phyloP scores from a whole-genome alignment of 2,329 filamentous ascomycete genomes.

The Trichothecium sympodiale region DNA sequence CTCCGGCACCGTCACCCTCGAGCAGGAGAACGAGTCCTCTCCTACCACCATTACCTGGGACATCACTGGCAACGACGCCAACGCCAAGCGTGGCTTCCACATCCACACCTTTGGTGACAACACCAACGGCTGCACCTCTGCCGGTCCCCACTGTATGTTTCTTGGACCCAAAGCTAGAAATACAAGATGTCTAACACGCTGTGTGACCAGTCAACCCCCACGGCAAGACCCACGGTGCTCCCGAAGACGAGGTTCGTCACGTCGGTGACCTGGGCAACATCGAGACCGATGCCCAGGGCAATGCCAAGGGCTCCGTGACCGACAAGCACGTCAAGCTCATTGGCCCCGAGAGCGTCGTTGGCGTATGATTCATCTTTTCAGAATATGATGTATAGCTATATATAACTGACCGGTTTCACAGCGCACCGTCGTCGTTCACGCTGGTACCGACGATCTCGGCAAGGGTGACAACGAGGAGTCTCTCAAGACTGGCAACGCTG shows the following conservation, averaged over 20 bases:
- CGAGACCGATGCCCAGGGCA: conserved; percentile 87
- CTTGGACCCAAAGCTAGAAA: background rate
- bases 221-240: conserved; percentile 85
- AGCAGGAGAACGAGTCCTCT: conserved; percentile 73
- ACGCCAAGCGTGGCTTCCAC: conserved; percentile 96
- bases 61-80: conserved; percentile 84
- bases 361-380: no score
- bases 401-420: conserved; percentile 25
- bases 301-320: conserved; percentile 66
- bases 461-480: conserved; percentile 87
- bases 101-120: conserved; percentile 99
- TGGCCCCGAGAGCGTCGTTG: conserved; percentile 87
- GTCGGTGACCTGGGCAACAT: conserved; percentile 98
- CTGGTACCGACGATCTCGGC: conserved; percentile 92
- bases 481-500: conserved; percentile 97
- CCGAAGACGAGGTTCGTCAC: conserved; percentile 72
- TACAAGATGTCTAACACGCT: background rate
- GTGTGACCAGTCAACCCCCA: conserved; percentile 79
- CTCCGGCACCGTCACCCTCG: conserved; percentile 86
- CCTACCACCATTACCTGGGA: conserved; percentile 86
- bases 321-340: conserved; percentile 93
- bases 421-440: conserved; percentile 93
- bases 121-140: conserved; percentile 99
- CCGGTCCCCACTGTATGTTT: conserved; percentile 86
- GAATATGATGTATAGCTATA: conserved; percentile 7